Conservation (phyloP, 2,329 filamentous ascomycete species). For the Fusarium algeriense region DNA sequence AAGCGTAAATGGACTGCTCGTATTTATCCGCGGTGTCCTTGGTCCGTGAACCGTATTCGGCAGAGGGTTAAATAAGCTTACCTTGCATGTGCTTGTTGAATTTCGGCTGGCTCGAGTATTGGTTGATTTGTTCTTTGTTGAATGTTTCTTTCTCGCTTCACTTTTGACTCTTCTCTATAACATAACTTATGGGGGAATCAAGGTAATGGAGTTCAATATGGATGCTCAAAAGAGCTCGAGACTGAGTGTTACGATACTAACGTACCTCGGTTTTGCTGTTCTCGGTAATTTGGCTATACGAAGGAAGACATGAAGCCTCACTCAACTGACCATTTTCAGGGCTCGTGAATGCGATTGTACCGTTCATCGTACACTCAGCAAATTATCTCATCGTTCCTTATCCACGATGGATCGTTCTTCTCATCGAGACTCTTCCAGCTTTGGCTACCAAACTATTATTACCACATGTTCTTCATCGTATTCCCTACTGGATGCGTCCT, state of each 20-base stretch:
- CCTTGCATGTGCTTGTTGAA: neutral
- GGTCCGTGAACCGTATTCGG: neutral
- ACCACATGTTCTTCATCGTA: conserved; percentile 46
- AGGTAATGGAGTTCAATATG: conserved; percentile 8
- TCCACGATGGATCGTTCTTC: conserved; percentile 48
- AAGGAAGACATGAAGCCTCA: neutral
- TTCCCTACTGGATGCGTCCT: conserved; percentile 48
- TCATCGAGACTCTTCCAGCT: conserved; percentile 50
- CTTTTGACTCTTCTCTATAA: neutral
- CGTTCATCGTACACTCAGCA: conserved; percentile 49
- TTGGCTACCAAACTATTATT: conserved; percentile 48
- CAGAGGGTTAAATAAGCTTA: neutral
- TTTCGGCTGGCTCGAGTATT: neutral
- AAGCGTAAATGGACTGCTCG: neutral
- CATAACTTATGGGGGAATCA: neutral
- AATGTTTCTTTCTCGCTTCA: neutral
- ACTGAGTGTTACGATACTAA: conserved; percentile 25
- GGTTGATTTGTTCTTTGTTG: neutral
- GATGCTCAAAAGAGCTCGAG: neutral
- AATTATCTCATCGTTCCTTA: conserved; percentile 54
- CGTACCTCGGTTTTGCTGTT: conserved; percentile 46
- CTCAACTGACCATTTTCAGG: conserved; percentile 42
- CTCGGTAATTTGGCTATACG: conserved; percentile 34
- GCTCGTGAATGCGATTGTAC: conserved; percentile 48
- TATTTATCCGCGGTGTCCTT: neutral